A percentile compares a stretch with the other conserved stretches of the same genome.
phyloP scores from a whole-genome alignment of 129 eudicot genomes.

The Gnaphalium uliginosum region DNA sequence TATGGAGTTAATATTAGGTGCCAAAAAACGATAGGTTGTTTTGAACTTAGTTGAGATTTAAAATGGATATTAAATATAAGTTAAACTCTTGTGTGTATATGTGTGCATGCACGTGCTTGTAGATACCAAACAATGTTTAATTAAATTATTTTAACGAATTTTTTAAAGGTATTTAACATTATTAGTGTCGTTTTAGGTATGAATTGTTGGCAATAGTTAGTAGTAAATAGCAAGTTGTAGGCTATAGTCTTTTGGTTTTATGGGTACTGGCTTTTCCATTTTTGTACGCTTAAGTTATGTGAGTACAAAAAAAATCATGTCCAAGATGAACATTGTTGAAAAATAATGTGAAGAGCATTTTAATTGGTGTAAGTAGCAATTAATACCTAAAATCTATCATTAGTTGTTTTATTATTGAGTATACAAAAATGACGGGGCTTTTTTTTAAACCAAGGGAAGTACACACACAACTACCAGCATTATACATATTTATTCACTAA shows the following conservation, averaged over 20 bases:
- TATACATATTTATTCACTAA: too few species aligned
- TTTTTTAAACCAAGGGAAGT: too few species aligned
- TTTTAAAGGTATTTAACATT: conserved; percentile 15
- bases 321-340: not conserved
- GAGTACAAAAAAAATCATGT: not conserved
- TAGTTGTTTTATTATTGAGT: not conserved
- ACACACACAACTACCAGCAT: too few species aligned
- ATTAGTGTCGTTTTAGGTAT: conserved; percentile 18
- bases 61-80: not conserved
- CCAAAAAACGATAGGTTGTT: conserved; percentile 6
- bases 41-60: not conserved
- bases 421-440: too few species aligned
- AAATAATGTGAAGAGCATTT: not conserved
- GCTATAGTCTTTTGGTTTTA: conserved; percentile 1
- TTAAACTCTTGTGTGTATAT: conserved; percentile 12
- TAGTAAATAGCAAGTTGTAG: conserved; percentile 22
- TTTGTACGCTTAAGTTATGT: not conserved
- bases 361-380: not conserved
- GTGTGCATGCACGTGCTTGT: conserved; percentile 2
- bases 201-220: conserved; percentile 15
- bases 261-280: conserved; percentile 16
- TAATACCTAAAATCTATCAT: not conserved
- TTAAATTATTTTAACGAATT: not conserved
- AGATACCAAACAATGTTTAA: conserved; percentile 15
- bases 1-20: not conserved